phyloP scores from a whole-genome alignment of 176 grass and related monocot genomes.

The Lolium rigidum region DNA sequence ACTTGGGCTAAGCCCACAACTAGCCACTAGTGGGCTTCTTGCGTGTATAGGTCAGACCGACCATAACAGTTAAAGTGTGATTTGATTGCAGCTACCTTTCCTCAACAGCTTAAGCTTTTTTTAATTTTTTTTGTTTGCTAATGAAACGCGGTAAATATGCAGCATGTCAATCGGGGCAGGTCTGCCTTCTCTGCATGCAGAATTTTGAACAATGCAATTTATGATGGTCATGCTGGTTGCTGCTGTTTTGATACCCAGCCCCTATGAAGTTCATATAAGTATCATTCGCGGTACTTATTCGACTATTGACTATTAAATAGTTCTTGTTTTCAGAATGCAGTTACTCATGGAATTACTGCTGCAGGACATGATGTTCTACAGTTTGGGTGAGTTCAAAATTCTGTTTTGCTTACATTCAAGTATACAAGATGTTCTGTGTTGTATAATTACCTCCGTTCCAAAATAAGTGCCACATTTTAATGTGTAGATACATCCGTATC shows the following conservation, averaged over 20 bases:
- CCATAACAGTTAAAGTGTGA: no score
- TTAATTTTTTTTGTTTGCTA: not conserved
- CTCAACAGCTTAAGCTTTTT: slow-evolving; percentile 8
- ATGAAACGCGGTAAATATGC: not conserved
- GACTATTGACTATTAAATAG: slow-evolving; percentile 31
- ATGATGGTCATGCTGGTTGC: slow-evolving; percentile 7
- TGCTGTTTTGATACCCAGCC: not conserved
- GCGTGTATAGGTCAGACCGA: no score
- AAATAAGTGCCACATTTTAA: no score
- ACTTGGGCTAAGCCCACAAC: no score
- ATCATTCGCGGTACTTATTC: slow-evolving; percentile 3
- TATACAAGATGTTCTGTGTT: slow-evolving; percentile 19
- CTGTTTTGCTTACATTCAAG: slow-evolving; percentile 17
- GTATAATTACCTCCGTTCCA: not conserved
- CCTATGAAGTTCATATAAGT: not conserved
- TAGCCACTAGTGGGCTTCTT: no score
- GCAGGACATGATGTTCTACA: slow-evolving; percentile 80
- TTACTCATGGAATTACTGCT: slow-evolving; percentile 74
- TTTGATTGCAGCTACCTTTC: slow-evolving; percentile 9
- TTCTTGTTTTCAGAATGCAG: slow-evolving; percentile 69
- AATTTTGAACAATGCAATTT: slow-evolving; percentile 4
- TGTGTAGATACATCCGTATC: no score
- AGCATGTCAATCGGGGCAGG: not conserved
- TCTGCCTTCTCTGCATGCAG: slow-evolving; percentile 3
- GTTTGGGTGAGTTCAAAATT: slow-evolving; percentile 82